Percentiles rank a stretch among this genome's conserved stretches.
These are phyloP conservation scores for Aphanoascus verrucosus DNA, from an alignment of 2,329 filamentous ascomycete species.

Conservation along the genomic window DNA sequence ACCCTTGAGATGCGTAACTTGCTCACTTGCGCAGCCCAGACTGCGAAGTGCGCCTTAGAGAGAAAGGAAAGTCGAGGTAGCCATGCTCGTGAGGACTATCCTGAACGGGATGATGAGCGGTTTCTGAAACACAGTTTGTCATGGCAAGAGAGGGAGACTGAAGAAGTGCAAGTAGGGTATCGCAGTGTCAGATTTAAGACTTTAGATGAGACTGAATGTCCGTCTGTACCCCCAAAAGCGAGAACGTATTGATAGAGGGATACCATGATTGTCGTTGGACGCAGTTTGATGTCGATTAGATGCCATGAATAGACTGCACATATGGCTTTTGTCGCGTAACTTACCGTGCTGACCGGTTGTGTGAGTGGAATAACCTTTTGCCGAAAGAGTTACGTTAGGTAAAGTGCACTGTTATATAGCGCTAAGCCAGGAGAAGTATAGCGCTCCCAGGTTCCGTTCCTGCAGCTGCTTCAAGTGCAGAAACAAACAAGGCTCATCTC, in stretches of 20 bases:
- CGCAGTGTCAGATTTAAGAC: conserved; percentile 34
- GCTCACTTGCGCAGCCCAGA: conserved; percentile 75
- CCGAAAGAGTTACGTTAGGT: no score
- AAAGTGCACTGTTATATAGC: no score
- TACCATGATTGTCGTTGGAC: background rate
- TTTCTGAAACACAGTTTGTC: conserved; percentile 41
- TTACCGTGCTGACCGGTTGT: no score
- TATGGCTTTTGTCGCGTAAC: no score
- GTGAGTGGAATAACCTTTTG: no score
- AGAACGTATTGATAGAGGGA: conserved; percentile 27
- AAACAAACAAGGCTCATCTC: background rate
- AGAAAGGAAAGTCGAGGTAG: conserved; percentile 81
- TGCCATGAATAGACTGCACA: background rate
- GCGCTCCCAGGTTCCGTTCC: background rate
- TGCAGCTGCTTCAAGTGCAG: background rate
- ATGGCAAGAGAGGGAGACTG: conserved; percentile 35
- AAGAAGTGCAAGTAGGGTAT: conserved; percentile 33
- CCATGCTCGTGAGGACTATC: conserved; percentile 77
- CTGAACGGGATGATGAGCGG: conserved; percentile 62
- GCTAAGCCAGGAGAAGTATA: background rate
- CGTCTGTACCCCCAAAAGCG: conserved; percentile 28
- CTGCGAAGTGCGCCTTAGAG: conserved; percentile 67
- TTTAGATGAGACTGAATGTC: conserved; percentile 36
- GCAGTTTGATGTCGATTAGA: background rate
- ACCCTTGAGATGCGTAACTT: conserved; percentile 80